These are phyloP conservation scores for Candida smagusa DNA, from an alignment of 1,139 yeast species.

Conservation along the genomic window DNA sequence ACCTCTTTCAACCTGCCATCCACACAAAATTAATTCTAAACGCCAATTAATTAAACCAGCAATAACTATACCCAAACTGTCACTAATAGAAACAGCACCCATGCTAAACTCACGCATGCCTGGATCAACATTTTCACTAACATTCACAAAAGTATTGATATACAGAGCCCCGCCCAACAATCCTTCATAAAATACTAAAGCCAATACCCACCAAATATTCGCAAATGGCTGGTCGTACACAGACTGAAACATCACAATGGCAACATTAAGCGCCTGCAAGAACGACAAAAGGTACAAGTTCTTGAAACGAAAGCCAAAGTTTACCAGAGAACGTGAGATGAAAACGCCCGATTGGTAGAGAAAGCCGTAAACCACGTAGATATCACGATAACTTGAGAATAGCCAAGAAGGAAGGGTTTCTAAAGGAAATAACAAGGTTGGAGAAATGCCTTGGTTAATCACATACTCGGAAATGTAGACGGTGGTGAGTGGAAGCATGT, in stretches of 20 bases:
- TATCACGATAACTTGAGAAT: conserved; percentile 71
- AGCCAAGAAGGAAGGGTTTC: conserved; percentile 57
- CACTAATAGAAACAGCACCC: conserved; percentile 94
- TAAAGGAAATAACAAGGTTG: conserved; percentile 77
- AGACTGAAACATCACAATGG: conserved; percentile 62
- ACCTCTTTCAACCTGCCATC: conserved; percentile 60
- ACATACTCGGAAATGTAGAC: conserved; percentile 86
- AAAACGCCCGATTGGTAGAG: conserved; percentile 91
- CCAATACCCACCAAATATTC: conserved; percentile 56
- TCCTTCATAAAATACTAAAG: conserved; percentile 78
- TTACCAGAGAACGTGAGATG: conserved; percentile 79
- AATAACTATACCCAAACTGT: conserved; percentile 78
- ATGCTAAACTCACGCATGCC: conserved; percentile 76
- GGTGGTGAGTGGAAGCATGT: conserved; percentile 76
- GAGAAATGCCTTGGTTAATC: conserved; percentile 89
- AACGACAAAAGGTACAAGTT: conserved; percentile 59
- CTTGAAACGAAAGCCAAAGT: conserved; percentile 55
- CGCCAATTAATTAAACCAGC: conserved; percentile 77
- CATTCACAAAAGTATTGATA: conserved; percentile 80
- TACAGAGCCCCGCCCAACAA: conserved; percentile 87
- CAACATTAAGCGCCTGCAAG: conserved; percentile 67
- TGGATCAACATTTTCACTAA: conserved; percentile 58
- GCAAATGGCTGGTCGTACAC: conserved; percentile 54
- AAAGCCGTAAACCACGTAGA: conserved; percentile 91
- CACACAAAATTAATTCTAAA: conserved; percentile 68